These are phyloP conservation scores for Candida saitoana DNA, from an alignment of 805 yeast species.

Conservation along the genomic window DNA sequence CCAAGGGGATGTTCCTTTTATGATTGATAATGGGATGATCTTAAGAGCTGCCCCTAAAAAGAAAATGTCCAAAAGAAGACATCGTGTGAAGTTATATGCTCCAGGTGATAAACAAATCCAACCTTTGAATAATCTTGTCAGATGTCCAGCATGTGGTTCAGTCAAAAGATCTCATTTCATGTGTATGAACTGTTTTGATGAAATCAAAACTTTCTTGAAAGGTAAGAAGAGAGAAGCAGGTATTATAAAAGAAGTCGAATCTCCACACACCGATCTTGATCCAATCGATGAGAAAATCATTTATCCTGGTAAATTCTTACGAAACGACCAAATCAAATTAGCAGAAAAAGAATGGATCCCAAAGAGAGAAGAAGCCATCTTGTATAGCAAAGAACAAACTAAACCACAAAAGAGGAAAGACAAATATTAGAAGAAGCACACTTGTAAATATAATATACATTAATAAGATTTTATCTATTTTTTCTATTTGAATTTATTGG, in stretches of 20 bases:
- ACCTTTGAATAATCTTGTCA: slow-evolving; percentile 68
- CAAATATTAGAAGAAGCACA: not conserved
- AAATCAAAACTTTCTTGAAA: slow-evolving; percentile 74
- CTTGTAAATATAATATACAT: not conserved
- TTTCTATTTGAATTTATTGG: not conserved
- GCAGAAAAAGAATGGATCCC: slow-evolving; percentile 43
- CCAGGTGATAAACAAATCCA: slow-evolving; percentile 80
- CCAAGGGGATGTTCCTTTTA: slow-evolving; percentile 32
- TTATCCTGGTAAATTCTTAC: slow-evolving; percentile 67
- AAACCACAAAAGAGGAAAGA: slow-evolving; percentile 2
- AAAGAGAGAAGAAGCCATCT: slow-evolving; percentile 38
- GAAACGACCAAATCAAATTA: slow-evolving; percentile 26
- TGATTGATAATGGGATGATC: slow-evolving; percentile 62
- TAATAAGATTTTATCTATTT: not conserved
- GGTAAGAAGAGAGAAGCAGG: slow-evolving; percentile 31
- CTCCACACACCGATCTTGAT: slow-evolving; percentile 40
- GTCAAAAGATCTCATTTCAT: slow-evolving; percentile 84
- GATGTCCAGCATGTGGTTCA: slow-evolving; percentile 96
- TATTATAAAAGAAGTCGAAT: slow-evolving; percentile 8
- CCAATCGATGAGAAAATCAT: slow-evolving; percentile 59
- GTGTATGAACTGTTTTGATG: slow-evolving; percentile 88
- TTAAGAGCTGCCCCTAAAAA: slow-evolving; percentile 90
- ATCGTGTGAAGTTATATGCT: slow-evolving; percentile 77
- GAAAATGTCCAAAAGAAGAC: slow-evolving; percentile 82
- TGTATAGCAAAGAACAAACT: slow-evolving; percentile 18